phyloP scores from a whole-genome alignment of 768 basidiomycete species.

The Leccinum aurantiacum region DNA sequence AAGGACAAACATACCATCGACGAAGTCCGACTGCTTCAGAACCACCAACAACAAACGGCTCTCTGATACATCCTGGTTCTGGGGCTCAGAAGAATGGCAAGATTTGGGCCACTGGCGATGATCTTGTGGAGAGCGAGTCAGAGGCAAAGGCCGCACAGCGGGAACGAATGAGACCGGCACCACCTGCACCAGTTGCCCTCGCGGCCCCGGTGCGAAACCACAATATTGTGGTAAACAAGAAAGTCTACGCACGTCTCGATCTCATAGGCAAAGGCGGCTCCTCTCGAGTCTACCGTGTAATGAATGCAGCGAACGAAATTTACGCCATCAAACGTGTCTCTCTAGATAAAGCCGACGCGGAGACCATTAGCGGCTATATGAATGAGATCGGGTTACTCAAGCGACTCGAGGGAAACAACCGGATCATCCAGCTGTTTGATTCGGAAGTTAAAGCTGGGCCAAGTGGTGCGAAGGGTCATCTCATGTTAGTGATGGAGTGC shows the following conservation, averaged over 20 bases:
- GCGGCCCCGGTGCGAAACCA: constrained; percentile 39
- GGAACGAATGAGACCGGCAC: constrained; percentile 33
- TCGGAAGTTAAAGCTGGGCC: constrained; percentile 73
- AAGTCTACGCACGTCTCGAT: constrained; percentile 79
- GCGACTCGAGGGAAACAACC: constrained; percentile 88
- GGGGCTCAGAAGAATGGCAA: constrained; percentile 33
- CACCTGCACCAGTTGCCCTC: constrained; percentile 28
- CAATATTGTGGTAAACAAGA: constrained; percentile 59
- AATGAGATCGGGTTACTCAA: constrained; percentile 94
- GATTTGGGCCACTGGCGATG: constrained; percentile 50
- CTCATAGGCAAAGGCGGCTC: constrained; percentile 92
- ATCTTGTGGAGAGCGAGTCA: constrained; percentile 38
- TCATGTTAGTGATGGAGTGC: constrained; percentile 94
- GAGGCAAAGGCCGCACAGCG: constrained; percentile 28
- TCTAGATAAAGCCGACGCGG: constrained; percentile 83
- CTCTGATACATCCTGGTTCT: constrained; percentile 18
- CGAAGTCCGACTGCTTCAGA: constrained; percentile 74
- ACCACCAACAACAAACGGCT: constrained; percentile 43
- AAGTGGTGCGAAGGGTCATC: constrained; percentile 66
- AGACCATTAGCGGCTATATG: constrained; percentile 90
- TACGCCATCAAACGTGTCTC: constrained; percentile 93
- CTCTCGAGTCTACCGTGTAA: constrained; percentile 92
- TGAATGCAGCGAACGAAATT: constrained; percentile 72
- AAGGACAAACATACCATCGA: constrained; percentile 47
- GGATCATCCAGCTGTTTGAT: constrained; percentile 90